Base-by-base conservation (phyloP, 805 yeast species). In the Suhomyces sp. region DNA sequence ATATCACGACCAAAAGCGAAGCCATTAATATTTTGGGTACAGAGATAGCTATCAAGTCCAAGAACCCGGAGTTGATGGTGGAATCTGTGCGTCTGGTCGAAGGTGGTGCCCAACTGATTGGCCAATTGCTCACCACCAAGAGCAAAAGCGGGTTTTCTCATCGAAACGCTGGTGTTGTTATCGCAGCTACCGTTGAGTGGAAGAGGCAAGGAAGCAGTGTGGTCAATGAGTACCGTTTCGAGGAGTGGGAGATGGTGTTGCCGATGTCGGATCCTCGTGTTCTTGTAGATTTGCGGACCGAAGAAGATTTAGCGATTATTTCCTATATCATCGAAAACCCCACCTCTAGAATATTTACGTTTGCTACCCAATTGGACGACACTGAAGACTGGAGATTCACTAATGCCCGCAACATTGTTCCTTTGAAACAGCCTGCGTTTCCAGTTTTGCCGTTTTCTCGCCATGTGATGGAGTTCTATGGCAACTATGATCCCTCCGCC, bases 241-340 rank as follows among this genome's bases (percentile, higher is more conserved):
- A 68, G 8, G 68, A 77, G 10, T 78, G 84, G 77, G 82, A 81
- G 48, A 71, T 84, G 2, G 65, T 75, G 1, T 61, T 87, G 17
- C 88, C 92, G 2, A 72, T 85, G 46, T 73, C 83, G 51, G 93
- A 87, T 60, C 93, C 94, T 3, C 66, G 94, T 47, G 83, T 85
- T 2, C 64, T 87, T 29, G 72, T 85, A 3, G 68, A 65, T n/a
- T 62, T 73, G 3, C 57, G 53, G 7, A 33, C 39, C 12, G 63
- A 53, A 40, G 57, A 54, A 1, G 53, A 45, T 2, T 55, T 53
- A 1, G 57, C 73, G 13, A 65, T 61, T 43, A 63, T 82, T 43
- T 71, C 62, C 12, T 88, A 81, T 61, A 73, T 76, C 48, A 61
- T 89, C 46, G 96, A 89, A 61, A 89, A 89, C 60, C 91, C 96